A percentile compares a stretch with the other conserved stretches of the same genome.
phyloP scores from a whole-genome alignment of 2,329 filamentous ascomycete genomes.

The Penicillium sp. region DNA sequence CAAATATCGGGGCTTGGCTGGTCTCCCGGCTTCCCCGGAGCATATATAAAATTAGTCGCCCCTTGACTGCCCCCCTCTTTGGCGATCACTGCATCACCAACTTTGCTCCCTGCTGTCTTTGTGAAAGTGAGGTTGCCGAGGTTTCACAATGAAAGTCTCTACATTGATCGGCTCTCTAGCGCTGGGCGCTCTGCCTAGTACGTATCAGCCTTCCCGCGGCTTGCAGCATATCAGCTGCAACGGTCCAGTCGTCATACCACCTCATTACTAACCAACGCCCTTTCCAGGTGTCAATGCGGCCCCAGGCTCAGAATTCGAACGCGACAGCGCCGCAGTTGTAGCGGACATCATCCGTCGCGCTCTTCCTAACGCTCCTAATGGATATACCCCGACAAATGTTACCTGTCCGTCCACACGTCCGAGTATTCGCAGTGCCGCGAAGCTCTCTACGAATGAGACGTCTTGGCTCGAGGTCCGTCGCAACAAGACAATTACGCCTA shows the following conservation, averaged over 20 bases:
- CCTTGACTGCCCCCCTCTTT: slow-evolving; percentile 1
- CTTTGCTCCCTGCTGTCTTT: neutral
- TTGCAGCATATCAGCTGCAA: neutral
- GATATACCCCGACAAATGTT: slow-evolving; percentile 70
- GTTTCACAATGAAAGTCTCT: slow-evolving; percentile 17
- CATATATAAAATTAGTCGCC: slow-evolving; percentile 16
- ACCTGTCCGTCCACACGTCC: slow-evolving; percentile 70
- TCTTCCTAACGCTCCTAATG: slow-evolving; percentile 60
- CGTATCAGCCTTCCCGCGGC: neutral
- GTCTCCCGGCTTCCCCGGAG: slow-evolving; percentile 21
- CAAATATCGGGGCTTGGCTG: slow-evolving; percentile 11
- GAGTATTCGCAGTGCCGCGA: slow-evolving; percentile 63
- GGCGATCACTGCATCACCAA: neutral
- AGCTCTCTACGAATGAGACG: slow-evolving; percentile 68
- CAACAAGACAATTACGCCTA: slow-evolving; percentile 69
- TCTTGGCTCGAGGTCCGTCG: slow-evolving; percentile 73
- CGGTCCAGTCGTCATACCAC: neutral
- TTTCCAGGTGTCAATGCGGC: slow-evolving; percentile 19
- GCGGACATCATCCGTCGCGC: slow-evolving; percentile 38
- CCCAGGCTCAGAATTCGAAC: slow-evolving; percentile 6
- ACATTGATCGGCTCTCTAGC: slow-evolving; percentile 14
- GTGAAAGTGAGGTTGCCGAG: neutral
- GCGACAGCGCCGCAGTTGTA: slow-evolving; percentile 4
- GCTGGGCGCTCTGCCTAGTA: slow-evolving; percentile 19
- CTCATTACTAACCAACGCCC: neutral